Conservation (phyloP, 2,329 filamentous ascomycete genomes). For the Cladophialophora psammophila region DNA sequence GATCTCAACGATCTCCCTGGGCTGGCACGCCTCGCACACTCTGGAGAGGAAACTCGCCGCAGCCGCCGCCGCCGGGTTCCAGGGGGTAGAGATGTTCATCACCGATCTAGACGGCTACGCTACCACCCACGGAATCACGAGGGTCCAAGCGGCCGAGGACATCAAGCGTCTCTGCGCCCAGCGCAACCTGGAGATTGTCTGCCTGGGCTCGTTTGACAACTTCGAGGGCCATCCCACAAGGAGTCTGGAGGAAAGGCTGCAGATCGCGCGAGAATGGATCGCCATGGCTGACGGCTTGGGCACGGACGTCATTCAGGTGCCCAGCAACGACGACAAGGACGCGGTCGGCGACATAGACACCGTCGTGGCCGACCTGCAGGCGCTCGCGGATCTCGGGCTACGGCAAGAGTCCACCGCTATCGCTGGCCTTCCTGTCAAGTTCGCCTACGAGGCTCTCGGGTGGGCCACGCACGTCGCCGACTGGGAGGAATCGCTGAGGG, state of each 20-base stretch:
- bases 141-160: conserved; percentile 65
- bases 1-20: conserved; percentile 78
- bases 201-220: conserved; percentile 48
- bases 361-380: conserved; percentile 44
- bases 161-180: conserved; percentile 59
- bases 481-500: conserved; percentile 45
- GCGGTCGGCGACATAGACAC: conserved; percentile 42
- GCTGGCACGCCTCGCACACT: conserved; percentile 70
- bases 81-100: conserved; percentile 77
- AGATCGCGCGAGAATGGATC: conserved; percentile 45
- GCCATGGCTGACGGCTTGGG: conserved; percentile 38
- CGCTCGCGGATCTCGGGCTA: conserved; percentile 44
- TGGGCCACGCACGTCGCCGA: conserved; percentile 46
- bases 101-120: conserved; percentile 74
- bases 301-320: conserved; percentile 46
- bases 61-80: conserved; percentile 69
- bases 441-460: conserved; percentile 48
- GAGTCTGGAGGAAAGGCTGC: conserved; percentile 43
- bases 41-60: conserved; percentile 72
- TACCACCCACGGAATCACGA: conserved; percentile 51
- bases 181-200: conserved; percentile 46
- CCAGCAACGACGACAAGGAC: conserved; percentile 42
- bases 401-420: background rate
- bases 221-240: conserved; percentile 45
- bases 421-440: background rate